Conservation (phyloP, 1,284 basidiomycete species). For the Austroboletus niveus region DNA sequence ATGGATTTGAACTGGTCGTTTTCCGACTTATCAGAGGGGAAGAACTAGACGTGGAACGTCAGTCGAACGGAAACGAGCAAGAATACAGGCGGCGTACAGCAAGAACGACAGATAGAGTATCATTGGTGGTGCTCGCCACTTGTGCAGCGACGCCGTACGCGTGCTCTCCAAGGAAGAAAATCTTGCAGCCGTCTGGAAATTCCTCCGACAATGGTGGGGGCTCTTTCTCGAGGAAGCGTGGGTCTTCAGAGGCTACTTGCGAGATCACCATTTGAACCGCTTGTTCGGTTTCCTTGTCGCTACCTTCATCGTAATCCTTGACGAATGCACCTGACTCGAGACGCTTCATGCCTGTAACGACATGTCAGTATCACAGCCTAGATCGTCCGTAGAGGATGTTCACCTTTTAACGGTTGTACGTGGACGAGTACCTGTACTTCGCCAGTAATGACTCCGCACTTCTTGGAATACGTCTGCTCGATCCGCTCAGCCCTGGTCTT, state of each 20-base stretch:
- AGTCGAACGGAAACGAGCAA: conserved; percentile 5
- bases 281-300: conserved; percentile 80
- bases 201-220: conserved; percentile 85
- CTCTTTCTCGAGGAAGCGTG: conserved; percentile 80
- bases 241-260: conserved; percentile 83
- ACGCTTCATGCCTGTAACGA: conserved; percentile 74
- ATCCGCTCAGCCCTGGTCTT: conserved; percentile 78
- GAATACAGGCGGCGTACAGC: conserved; percentile 54
- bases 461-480: conserved; percentile 86
- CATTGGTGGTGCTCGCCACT: conserved; percentile 69
- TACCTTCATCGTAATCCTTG: conserved; percentile 84
- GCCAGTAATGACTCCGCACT: conserved; percentile 85
- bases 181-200: conserved; percentile 86
- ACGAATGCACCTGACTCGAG: conserved; percentile 87
- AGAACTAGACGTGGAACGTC: conserved; percentile 57
- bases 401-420: conserved; percentile 85
- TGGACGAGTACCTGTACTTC: conserved; percentile 80
- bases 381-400: conserved; percentile 13
- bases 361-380: neutral
- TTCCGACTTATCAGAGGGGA: conserved; percentile 77
- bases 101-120: conserved; percentile 73
- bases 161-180: conserved; percentile 94
- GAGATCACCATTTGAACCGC: conserved; percentile 83
- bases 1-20: conserved; percentile 74
- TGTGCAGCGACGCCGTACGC: conserved; percentile 95